Base-by-base conservation (phyloP, 192 early-diverging fungal genomes). In the Borealophlyctis nickersoniae region DNA sequence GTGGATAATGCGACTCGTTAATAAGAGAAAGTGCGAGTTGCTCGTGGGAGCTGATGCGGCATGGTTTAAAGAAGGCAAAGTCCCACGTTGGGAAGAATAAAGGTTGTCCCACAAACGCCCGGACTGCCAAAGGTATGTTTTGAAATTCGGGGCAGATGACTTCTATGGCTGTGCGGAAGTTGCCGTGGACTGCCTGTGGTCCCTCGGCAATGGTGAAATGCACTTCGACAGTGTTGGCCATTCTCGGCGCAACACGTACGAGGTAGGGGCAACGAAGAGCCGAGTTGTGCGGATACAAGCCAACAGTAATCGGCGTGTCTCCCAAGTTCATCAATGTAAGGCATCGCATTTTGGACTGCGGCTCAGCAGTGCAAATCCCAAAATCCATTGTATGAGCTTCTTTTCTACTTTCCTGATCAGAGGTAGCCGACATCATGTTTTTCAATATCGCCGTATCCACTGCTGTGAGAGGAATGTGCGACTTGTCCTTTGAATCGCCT, bases 71-170 rank as follows among this genome's bases (percentile, higher is more conserved):
- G 56, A 79, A 85, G 1, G 60, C 76, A 36, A 66, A 74, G 19
- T 85, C 79, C 77, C 79, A 85, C 1, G 59, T 29, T 19, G 79
- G 82, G 49, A 83, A 81, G 56, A 73, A 81, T 4, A 83, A 22
- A 2, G 84, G 79, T 24, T 81, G 77, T 16, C 84, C 84, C 36
- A 84, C 66, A 52, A 69, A 86, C 23, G 77, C 84, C 4, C 62
- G 65, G 26, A 86, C 70, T 32, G 71, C 67, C 4, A 84, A 45
- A 5, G 76, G 79, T 45, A 84, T 77, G 48, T 81, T 81, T 60
- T 84, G 77, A 65, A 86, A 86, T 54, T 81, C 84, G n/a, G 79
- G 81, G 56, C 84, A 86, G 26, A 81, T 74, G 13, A 83, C 70
- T 63, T 84, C 81, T 14, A 86, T 80, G 2, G 72, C 75, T 3